These are phyloP conservation scores for Malassezia globosa DNA, from an alignment of 1,284 basidiomycete species.

Conservation along the genomic window DNA sequence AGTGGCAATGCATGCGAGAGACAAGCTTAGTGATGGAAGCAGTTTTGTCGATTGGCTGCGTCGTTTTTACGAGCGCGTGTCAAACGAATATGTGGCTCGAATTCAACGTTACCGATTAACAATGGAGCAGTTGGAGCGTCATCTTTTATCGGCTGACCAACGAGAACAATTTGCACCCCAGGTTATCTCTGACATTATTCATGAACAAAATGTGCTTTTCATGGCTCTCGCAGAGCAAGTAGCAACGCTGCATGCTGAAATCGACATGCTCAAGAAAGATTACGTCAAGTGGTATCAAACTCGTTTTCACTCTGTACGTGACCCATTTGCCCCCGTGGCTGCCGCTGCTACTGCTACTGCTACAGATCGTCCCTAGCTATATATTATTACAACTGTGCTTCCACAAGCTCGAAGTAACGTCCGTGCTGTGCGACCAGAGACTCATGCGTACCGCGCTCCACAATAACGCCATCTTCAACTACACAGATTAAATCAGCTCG, in stretches of 20 bases:
- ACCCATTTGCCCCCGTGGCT: constrained; percentile 30
- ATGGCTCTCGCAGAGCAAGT: constrained; percentile 43
- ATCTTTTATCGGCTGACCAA: constrained; percentile 27
- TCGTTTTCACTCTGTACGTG: constrained; percentile 30
- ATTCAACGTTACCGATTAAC: constrained; percentile 35
- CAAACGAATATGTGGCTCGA: constrained; percentile 27
- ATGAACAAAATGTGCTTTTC: constrained; percentile 38
- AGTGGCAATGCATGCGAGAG: constrained; percentile 28
- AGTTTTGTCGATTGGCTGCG: constrained; percentile 32
- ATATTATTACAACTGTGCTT: constrained; percentile 26
- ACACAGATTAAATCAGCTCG: constrained; percentile 53
- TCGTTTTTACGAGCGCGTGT: constrained; percentile 30
- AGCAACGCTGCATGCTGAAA: constrained; percentile 35
- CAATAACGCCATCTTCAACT: constrained; percentile 48
- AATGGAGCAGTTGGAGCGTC: constrained; percentile 40
- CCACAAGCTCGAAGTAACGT: constrained; percentile 43
- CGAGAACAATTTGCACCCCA: constrained; percentile 33
- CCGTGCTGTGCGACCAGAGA: constrained; percentile 45
- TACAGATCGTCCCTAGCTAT: neutral
- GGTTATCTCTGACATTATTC: constrained; percentile 36
- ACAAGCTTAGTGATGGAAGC: constrained; percentile 27
- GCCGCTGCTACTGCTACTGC: constrained; percentile 6
- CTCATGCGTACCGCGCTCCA: constrained; percentile 48
- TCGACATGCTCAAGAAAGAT: constrained; percentile 39
- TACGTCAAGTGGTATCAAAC: constrained; percentile 42